phyloP scores from a whole-genome alignment of 2,329 filamentous ascomycete genomes.

The Zalaria sp. region DNA sequence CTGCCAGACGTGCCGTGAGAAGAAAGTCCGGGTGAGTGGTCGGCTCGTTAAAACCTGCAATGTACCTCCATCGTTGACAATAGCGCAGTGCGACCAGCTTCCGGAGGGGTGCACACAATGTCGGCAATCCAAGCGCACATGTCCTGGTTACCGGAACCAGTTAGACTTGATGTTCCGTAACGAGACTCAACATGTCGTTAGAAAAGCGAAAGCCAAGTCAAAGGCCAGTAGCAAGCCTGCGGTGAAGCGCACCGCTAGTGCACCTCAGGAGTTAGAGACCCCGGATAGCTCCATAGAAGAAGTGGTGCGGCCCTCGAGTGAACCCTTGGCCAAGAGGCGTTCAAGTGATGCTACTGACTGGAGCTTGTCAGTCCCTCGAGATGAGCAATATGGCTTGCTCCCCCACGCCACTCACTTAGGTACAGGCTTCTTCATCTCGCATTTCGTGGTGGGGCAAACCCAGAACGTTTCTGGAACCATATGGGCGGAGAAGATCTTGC shows the following conservation, averaged over 20 bases:
- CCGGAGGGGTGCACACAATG: neutral
- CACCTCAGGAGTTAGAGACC: neutral
- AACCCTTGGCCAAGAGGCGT: neutral
- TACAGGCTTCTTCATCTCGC: neutral
- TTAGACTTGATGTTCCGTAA: neutral
- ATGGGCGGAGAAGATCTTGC: neutral
- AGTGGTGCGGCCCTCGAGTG: neutral
- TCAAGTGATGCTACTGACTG: neutral
- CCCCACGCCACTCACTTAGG: neutral
- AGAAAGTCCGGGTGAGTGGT: neutral
- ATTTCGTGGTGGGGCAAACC: neutral
- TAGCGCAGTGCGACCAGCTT: neutral
- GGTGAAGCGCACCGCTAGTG: neutral
- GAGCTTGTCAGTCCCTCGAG: neutral
- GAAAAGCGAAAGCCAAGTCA: neutral
- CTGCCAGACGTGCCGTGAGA: neutral
- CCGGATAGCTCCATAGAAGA: neutral
- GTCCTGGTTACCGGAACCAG: neutral
- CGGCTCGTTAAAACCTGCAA: neutral
- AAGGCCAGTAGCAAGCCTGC: neutral
- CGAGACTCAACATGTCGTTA: neutral
- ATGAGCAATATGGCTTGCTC: neutral
- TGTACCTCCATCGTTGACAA: neutral
- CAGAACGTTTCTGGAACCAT: neutral
- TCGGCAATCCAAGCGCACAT: neutral